A percentile compares a stretch with the other conserved stretches of the same genome.
phyloP scores from a whole-genome alignment of 331 rosid genomes.

The Quercus lobata region DNA sequence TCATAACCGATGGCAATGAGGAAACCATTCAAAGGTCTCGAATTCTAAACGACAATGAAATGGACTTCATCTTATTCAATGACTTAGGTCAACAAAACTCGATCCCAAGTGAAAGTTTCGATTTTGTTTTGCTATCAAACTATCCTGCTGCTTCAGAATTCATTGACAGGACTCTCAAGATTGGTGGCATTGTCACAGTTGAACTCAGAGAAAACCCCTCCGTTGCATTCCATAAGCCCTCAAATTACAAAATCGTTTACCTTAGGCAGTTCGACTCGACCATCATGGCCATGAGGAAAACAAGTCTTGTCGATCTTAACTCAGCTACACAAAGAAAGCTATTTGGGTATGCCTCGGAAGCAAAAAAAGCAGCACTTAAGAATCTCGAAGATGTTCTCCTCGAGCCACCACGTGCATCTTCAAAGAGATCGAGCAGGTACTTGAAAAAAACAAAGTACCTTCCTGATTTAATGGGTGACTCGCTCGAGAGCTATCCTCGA shows the following conservation, averaged over 20 bases:
- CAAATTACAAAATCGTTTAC: constrained; percentile 40
- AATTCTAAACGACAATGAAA: constrained; percentile 19
- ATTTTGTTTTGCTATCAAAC: constrained; percentile 33
- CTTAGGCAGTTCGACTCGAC: constrained; percentile 29
- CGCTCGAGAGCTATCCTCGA: constrained; percentile 60
- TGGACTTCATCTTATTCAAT: constrained; percentile 24
- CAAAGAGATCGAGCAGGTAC: constrained; percentile 49
- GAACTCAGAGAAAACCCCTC: constrained; percentile 10
- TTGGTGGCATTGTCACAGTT: constrained; percentile 30
- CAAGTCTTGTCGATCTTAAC: not conserved
- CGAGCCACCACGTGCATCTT: constrained; percentile 75
- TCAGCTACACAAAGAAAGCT: constrained; percentile 33
- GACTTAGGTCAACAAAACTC: constrained; percentile 27
- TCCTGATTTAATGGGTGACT: constrained; percentile 73
- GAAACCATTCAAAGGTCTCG: not conserved
- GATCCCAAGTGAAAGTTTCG: constrained; percentile 12
- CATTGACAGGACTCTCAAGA: constrained; percentile 43
- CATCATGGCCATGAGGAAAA: constrained; percentile 49
- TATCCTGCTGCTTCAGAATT: constrained; percentile 25
- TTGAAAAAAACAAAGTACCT: constrained; percentile 52
- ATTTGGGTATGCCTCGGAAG: constrained; percentile 18
- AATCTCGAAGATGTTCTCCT: constrained; percentile 70
- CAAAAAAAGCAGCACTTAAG: constrained; percentile 58
- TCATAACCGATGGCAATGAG: constrained; percentile 3
- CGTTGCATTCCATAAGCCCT: constrained; percentile 8